Conservation (phyloP, 208 protist species). For the Acanthamoeba culbertsoni region DNA sequence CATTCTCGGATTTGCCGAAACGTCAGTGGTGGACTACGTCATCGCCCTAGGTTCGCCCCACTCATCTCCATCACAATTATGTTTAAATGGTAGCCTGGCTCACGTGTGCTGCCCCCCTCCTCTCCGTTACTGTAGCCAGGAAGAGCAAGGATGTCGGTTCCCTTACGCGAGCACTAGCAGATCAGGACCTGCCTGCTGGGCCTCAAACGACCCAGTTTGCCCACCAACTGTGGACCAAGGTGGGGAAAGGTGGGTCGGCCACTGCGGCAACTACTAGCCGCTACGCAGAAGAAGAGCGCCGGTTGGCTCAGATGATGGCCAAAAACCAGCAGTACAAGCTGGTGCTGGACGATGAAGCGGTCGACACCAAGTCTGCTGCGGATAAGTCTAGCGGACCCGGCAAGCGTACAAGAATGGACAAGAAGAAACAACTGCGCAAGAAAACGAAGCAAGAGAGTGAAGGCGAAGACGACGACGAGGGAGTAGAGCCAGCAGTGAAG, state of each 20-base stretch:
- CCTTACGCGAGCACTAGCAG: neutral
- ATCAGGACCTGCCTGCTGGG: neutral
- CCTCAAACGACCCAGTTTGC: conserved; percentile 2
- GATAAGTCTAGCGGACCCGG: neutral
- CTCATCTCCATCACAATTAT: neutral
- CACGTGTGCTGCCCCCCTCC: too few species aligned
- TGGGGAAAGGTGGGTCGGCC: neutral
- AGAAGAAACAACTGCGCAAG: neutral
- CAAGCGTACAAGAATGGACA: neutral
- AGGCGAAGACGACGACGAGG: conserved; percentile 46
- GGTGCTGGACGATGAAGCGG: neutral
- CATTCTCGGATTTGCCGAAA: conserved; percentile 68
- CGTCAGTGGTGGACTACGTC: conserved; percentile 63
- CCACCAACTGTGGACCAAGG: neutral
- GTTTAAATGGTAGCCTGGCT: neutral
- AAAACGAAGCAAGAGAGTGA: neutral
- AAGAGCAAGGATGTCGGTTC: conserved; percentile 35
- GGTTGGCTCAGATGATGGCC: neutral
- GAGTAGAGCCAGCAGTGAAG: neutral
- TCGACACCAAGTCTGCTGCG: neutral
- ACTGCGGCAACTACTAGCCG: neutral
- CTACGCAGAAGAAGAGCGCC: neutral
- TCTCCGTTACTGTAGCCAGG: neutral
- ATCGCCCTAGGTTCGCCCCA: conserved; percentile 40
- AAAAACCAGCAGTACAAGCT: conserved; percentile 3